A percentile compares a stretch with the other conserved stretches of the same genome.
Evolutionary conservation across 169 alveolate species (phyloP).

Genomic region (Eimeria tenella): DNA sequence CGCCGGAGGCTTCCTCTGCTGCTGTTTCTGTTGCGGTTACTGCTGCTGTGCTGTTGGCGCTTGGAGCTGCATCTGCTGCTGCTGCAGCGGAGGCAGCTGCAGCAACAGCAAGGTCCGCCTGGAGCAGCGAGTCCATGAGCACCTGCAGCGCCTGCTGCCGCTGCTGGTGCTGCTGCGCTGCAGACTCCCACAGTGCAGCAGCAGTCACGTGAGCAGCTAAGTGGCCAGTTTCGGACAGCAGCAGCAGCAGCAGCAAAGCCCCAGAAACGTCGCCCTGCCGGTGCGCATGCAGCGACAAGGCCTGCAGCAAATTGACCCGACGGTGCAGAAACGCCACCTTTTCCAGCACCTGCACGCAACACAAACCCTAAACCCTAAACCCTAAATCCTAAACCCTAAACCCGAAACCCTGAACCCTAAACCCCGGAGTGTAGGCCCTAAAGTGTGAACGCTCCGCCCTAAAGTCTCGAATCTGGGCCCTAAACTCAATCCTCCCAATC

Average conservation of each 20-base stretch:
- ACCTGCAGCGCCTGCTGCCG: neutral
- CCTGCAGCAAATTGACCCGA: slow-evolving; percentile 29
- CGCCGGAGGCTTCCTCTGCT: neutral
- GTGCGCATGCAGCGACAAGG: slow-evolving; percentile 47
- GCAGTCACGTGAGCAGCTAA: slow-evolving; percentile 89
- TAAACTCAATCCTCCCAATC: too few relatives aligned
- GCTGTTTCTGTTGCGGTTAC: neutral
- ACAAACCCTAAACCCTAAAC: neutral
- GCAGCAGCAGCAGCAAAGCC: slow-evolving; percentile 85
- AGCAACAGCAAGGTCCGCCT: slow-evolving; percentile 36
- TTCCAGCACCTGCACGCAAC: neutral
- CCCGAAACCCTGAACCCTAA: neutral
- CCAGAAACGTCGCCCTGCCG: slow-evolving; percentile 87
- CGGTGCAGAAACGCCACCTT: slow-evolving; percentile 57
- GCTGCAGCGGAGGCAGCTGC: neutral
- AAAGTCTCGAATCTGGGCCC: too few relatives aligned
- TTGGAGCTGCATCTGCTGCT: slow-evolving; percentile 12
- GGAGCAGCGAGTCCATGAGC: neutral
- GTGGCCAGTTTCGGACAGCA: slow-evolving; percentile 91
- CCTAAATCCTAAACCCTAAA: slow-evolving; percentile 9
- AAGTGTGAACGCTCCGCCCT: too few relatives aligned
- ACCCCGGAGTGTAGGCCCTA: too few relatives aligned
- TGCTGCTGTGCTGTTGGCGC: neutral
- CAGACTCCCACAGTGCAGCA: slow-evolving; percentile 85
- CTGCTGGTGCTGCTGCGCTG: neutral